phyloP scores from a whole-genome alignment of 768 basidiomycete genomes.

The Trametes coccinea region DNA sequence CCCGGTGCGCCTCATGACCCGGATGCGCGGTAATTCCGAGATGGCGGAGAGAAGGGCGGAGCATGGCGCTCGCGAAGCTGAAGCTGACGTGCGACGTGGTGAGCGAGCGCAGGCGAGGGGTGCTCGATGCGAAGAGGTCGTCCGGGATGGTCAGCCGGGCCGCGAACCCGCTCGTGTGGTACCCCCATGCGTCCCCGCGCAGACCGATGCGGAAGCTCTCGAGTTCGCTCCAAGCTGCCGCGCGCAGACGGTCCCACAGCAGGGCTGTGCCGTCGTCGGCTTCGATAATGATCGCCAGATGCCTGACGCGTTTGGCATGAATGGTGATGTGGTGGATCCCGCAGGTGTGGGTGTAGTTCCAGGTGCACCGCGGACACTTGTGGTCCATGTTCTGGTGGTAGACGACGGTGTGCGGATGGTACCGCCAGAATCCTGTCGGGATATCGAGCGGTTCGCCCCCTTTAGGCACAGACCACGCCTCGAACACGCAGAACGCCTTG shows the following conservation, averaged over 20 bases:
- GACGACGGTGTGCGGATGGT: constrained; percentile 1
- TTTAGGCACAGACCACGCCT: background rate
- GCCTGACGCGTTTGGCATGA: background rate
- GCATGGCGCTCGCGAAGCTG: constrained; percentile 1
- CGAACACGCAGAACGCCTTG: constrained; percentile 4
- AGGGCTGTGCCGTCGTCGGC: background rate
- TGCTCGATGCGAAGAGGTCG: background rate
- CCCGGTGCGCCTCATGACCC: background rate
- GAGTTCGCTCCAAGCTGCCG: background rate
- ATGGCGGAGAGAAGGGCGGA: background rate
- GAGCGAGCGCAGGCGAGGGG: constrained; percentile 1
- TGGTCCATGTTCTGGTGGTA: background rate
- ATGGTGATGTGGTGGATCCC: background rate
- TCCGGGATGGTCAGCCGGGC: background rate
- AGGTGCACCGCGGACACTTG: background rate
- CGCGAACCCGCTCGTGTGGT: background rate
- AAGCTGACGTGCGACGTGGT: background rate
- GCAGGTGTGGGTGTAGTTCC: background rate
- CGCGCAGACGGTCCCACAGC: background rate
- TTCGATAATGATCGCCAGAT: constrained; percentile 1
- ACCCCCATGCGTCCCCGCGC: background rate
- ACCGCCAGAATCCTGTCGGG: background rate
- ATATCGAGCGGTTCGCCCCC: too few relatives aligned
- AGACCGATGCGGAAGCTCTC: constrained; percentile 6
- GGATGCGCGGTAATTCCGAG: background rate